Percentiles rank a stretch among this genome's conserved stretches.
Evolutionary conservation across 768 basidiomycete species (phyloP).

Genomic region (Tephrocybe sp.): DNA sequence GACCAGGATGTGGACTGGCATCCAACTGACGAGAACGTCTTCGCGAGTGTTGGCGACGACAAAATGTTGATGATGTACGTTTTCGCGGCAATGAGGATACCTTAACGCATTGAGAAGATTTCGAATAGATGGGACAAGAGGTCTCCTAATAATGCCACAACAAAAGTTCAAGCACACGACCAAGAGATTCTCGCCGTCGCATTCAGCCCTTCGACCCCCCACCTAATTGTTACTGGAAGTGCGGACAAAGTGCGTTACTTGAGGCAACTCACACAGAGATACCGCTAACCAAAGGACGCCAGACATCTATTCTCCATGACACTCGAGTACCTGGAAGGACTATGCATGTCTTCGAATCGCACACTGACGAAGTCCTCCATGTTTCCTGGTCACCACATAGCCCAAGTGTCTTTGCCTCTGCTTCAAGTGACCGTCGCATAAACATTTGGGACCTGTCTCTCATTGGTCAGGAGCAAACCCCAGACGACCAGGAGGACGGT

Average conservation of each 20-base stretch:
- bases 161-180: constrained; percentile 82
- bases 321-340: constrained; percentile 71
- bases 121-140: constrained; percentile 87
- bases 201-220: constrained; percentile 80
- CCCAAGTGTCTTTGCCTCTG: constrained; percentile 90
- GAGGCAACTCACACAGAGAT: not conserved
- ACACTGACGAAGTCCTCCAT: constrained; percentile 93
- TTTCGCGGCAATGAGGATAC: not conserved
- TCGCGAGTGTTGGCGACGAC: constrained; percentile 96
- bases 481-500: constrained; percentile 97
- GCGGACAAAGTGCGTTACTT: constrained; percentile 75
- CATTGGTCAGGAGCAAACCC: constrained; percentile 95
- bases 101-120: not conserved
- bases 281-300: not conserved
- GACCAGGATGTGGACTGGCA: constrained; percentile 96
- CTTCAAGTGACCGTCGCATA: constrained; percentile 89
- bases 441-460: constrained; percentile 93
- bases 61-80: constrained; percentile 90
- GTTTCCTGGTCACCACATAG: constrained; percentile 95
- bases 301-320: constrained; percentile 92
- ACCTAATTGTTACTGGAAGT: constrained; percentile 87
- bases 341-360: constrained; percentile 89
- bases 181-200: constrained; percentile 89
- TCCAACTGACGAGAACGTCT: constrained; percentile 73
- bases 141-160: constrained; percentile 62